Percentiles rank a stretch among this genome's conserved stretches.
Evolutionary conservation across 75 land plant species (phyloP).

Genomic region (Cunninghamia lanceolata): DNA sequence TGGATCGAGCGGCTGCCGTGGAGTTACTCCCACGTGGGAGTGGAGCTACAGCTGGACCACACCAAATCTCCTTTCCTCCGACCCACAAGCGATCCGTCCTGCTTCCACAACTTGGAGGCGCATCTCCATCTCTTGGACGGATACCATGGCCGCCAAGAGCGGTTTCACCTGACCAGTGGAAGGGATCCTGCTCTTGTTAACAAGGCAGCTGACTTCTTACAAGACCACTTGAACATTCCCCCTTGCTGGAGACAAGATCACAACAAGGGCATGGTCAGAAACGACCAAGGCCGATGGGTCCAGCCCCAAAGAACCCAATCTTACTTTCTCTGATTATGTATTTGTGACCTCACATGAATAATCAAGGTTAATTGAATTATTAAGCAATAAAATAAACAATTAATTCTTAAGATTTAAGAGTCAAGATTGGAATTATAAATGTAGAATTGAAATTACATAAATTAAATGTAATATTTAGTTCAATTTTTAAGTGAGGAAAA

Average conservation of each 20-base stretch:
- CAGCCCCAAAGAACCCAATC: background rate
- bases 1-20: constrained; percentile 6
- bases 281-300: constrained; percentile 16
- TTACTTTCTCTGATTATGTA: too few relatives aligned
- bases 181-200: constrained; percentile 29
- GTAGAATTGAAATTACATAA: too few relatives aligned
- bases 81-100: constrained; percentile 13
- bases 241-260: constrained; percentile 22
- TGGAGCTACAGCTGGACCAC: constrained; percentile 22
- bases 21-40: constrained; percentile 17
- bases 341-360: too few relatives aligned
- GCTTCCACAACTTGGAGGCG: constrained; percentile 23
- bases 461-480: too few relatives aligned
- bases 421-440: too few relatives aligned
- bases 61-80: constrained; percentile 15
- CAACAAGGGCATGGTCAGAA: constrained; percentile 20
- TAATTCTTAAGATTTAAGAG: too few relatives aligned
- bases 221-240: constrained; percentile 13
- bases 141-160: constrained; percentile 12
- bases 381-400: too few relatives aligned
- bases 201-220: constrained; percentile 16
- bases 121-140: constrained; percentile 30
- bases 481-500: too few relatives aligned
- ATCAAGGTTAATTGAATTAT: too few relatives aligned
- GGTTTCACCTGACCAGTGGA: constrained; percentile 10